Conservation (phyloP, 176 grass and related monocot species). For the Aegilops bicornis region DNA sequence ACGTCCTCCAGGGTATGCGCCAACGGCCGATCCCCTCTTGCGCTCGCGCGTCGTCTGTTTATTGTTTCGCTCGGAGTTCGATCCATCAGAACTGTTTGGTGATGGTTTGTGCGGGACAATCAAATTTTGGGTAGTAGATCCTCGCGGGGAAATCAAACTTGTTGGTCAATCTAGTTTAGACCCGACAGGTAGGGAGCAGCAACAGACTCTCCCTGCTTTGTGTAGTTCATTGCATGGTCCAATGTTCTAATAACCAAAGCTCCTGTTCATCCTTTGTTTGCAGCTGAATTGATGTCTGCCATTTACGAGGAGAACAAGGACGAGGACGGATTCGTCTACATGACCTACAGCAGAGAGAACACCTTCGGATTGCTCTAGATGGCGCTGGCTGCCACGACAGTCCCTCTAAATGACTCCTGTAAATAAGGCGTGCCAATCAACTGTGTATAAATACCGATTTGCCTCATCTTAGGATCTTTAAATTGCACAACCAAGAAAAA, state of each 20-base stretch:
- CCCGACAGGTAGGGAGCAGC: conserved; percentile 59
- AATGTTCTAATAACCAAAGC: background rate
- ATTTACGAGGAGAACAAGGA: conserved; percentile 97
- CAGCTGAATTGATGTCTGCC: conserved; percentile 92
- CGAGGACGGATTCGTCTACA: conserved; percentile 94
- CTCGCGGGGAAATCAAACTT: too few species aligned
- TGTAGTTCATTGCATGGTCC: background rate
- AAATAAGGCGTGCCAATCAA: conserved; percentile 56
- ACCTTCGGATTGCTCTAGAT: conserved; percentile 71
- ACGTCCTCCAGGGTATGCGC: conserved; percentile 40
- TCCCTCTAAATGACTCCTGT: conserved; percentile 32
- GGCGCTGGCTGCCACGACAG: background rate
- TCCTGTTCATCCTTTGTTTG: background rate
- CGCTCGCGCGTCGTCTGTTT: too few species aligned
- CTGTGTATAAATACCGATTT: conserved; percentile 48
- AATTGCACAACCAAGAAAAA: conserved; percentile 11
- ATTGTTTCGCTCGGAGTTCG: too few species aligned
- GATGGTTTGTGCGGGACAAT: too few species aligned
- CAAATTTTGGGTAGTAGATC: too few species aligned
- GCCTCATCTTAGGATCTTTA: background rate
- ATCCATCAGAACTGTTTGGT: too few species aligned
- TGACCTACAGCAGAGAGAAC: conserved; percentile 97
- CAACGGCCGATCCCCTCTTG: too few species aligned
- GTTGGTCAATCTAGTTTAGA: too few species aligned
- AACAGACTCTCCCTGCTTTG: background rate